Evolutionary conservation across 805 yeast genomes (phyloP).

Genomic region (Yarrowia sp.): DNA sequence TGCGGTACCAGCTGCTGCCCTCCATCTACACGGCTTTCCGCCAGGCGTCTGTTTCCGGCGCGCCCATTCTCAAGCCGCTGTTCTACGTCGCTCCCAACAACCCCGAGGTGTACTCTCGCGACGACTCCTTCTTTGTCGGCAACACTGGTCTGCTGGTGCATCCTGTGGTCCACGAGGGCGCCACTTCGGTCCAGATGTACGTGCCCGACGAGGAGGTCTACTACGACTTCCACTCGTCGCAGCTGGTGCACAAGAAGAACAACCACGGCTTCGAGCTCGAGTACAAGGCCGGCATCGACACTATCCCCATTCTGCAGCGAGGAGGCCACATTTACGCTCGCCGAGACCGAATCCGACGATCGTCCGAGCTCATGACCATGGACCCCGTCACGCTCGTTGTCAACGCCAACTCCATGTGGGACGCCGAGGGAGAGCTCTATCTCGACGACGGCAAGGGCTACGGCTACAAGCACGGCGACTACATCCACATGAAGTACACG

Average conservation of each 20-base stretch:
- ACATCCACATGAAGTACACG: constrained; percentile 43
- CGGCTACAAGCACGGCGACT: constrained; percentile 52
- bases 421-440: constrained; percentile 59
- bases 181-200: constrained; percentile 43
- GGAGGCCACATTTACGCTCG: constrained; percentile 76
- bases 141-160: constrained; percentile 67
- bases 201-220: constrained; percentile 48
- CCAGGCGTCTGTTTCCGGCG: constrained; percentile 56
- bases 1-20: constrained; percentile 77
- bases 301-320: constrained; percentile 67
- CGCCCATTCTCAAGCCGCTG: constrained; percentile 56
- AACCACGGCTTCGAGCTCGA: constrained; percentile 31
- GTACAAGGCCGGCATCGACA: constrained; percentile 50
- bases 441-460: constrained; percentile 83
- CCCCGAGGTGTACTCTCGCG: constrained; percentile 54
- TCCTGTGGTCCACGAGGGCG: constrained; percentile 67
- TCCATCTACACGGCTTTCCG: constrained; percentile 76
- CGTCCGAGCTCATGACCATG: constrained; percentile 65
- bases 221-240: constrained; percentile 38
- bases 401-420: constrained; percentile 48
- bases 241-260: constrained; percentile 8
- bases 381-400: constrained; percentile 79
- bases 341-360: constrained; percentile 75
- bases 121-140: constrained; percentile 82
- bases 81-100: constrained; percentile 40